These are phyloP conservation scores for Trichosporon asahii DNA, from an alignment of 1,284 basidiomycete species.

Conservation along the genomic window DNA sequence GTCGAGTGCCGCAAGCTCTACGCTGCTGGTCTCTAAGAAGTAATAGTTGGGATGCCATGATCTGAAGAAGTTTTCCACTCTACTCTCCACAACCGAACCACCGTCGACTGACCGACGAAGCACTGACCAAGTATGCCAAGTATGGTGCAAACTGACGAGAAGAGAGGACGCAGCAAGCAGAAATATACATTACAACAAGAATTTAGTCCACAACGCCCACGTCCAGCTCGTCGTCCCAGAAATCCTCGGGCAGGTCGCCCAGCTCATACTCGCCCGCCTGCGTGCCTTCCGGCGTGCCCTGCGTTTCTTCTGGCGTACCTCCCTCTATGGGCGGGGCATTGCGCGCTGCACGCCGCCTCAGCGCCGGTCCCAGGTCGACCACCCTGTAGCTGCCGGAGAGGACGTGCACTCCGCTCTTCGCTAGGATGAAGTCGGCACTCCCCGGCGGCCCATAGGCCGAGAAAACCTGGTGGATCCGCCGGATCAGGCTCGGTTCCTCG, in stretches of 20 bases:
- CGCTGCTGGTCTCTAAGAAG: background rate
- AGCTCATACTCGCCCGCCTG: background rate
- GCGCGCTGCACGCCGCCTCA: constrained; percentile 18
- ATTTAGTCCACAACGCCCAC: background rate
- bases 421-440: constrained; percentile 70
- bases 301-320: background rate
- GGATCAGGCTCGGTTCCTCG: constrained; percentile 51
- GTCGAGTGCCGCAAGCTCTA: constrained; percentile 22
- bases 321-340: too few species aligned
- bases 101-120: too few species aligned
- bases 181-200: background rate
- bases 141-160: too few species aligned
- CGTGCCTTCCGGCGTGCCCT: background rate
- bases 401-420: constrained; percentile 58
- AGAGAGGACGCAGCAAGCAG: too few species aligned
- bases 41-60: background rate
- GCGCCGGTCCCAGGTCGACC: constrained; percentile 25
- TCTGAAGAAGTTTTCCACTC: too few species aligned
- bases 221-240: background rate
- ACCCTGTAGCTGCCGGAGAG: constrained; percentile 28
- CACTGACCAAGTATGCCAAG: too few species aligned
- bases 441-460: constrained; percentile 60
- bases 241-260: background rate
- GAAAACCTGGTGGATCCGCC: constrained; percentile 63
- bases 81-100: too few species aligned